Evolutionary conservation across 2,329 filamentous ascomycete species (phyloP), one percentile per base, ranked within the genome.

Genomic region (Pyrenophora tritici-repentis): DNA sequence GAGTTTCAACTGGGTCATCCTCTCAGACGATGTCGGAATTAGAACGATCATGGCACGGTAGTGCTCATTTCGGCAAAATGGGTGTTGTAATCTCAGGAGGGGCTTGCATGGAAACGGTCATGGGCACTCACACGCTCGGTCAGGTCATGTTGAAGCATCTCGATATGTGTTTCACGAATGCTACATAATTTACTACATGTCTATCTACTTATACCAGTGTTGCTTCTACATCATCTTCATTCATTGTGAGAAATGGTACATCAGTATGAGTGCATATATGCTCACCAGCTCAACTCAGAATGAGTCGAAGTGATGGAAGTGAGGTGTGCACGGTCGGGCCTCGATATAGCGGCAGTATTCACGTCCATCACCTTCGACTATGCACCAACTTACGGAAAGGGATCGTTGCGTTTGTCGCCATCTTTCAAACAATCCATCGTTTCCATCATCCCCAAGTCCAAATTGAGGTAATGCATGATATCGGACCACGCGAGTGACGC

Each of bases 11-110:
- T 24, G 10, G 37, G 47, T 42, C 45, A 58, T 55, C 50, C 16
- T 52, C 53, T 70, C 63, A 70, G 65, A 66, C 61, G 62, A 70
- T 70, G 63, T 69, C 62, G 65, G 62, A 59, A 61, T 50, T 54
- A 14, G 50, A 39, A 55, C 53, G 53, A 62, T 69, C 65, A 65
- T 51, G 44, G 59, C 59, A 50, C 45, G 45, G 47, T 16, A 41
- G 48, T 45, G 22, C 37, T 71, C 69, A 67, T 39, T 58, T 70
- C 66, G 66, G 66, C 67, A 67, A 70, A 66, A 60, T 52, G 51
- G 46, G 42, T 39, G 53, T 63, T 62, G 26, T 60, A 62, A 64
- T 68, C 61, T 61, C 35, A 47, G 59, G 56, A 50, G 45, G 12
- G 22, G n/a, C n/a, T 29, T 13, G 35, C 6, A 38, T 32, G 42